Percentiles rank a stretch among this genome's conserved stretches.
phyloP scores from a whole-genome alignment of 805 yeast species.

The Pichia ethanolica region DNA sequence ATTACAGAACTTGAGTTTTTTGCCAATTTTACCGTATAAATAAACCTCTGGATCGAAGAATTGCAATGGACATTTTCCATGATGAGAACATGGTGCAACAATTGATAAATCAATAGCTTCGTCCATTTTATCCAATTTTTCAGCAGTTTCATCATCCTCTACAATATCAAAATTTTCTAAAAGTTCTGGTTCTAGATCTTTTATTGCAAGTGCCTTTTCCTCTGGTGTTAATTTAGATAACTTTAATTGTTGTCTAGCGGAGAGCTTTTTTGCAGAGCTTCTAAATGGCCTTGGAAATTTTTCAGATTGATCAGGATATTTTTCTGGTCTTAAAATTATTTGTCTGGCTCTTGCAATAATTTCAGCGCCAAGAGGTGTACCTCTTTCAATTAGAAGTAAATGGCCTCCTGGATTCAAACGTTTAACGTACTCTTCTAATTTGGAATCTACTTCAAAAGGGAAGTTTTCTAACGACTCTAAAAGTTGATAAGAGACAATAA shows the following conservation, averaged over 20 bases:
- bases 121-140: neutral
- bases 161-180: conserved; percentile 20
- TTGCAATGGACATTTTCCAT: conserved; percentile 79
- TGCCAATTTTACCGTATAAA: conserved; percentile 44
- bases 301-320: conserved; percentile 43
- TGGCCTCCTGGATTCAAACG: conserved; percentile 74
- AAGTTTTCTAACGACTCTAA: conserved; percentile 51
- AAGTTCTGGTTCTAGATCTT: conserved; percentile 20
- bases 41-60: conserved; percentile 64
- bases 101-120: conserved; percentile 47
- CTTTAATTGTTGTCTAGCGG: conserved; percentile 3
- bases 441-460: conserved; percentile 68
- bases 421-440: conserved; percentile 48
- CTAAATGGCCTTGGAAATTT: conserved; percentile 67
- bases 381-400: conserved; percentile 75
- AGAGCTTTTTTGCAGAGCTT: conserved; percentile 19
- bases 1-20: conserved; percentile 64
- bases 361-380: conserved; percentile 86
- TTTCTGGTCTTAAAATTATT: conserved; percentile 80
- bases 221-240: conserved; percentile 7
- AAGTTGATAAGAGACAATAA: conserved; percentile 76
- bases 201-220: conserved; percentile 16
- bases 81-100: conserved; percentile 89
- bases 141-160: conserved; percentile 10
- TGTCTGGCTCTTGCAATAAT: conserved; percentile 86